phyloP scores from a whole-genome alignment of 306 rosid genomes.

The Mimosa pudica region DNA sequence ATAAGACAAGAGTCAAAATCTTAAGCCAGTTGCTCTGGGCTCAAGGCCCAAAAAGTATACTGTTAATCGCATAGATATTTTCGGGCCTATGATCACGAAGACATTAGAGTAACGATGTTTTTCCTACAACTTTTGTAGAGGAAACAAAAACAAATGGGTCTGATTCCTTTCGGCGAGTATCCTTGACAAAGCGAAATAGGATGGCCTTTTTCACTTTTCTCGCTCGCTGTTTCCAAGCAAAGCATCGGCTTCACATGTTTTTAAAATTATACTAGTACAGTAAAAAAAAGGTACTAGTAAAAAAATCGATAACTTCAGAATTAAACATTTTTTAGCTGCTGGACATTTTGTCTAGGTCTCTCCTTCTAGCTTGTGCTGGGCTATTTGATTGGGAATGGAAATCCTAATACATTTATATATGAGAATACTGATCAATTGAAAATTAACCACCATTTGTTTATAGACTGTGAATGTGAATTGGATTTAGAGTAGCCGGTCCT shows the following conservation, averaged over 20 bases:
- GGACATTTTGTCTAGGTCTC: too few species aligned
- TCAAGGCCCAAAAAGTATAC: neutral
- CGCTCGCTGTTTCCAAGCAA: neutral
- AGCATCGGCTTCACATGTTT: neutral
- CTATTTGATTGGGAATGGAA: too few species aligned
- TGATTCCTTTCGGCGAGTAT: conserved; percentile 5
- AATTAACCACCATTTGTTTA: too few species aligned
- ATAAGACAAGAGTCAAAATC: neutral
- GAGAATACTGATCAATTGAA: too few species aligned
- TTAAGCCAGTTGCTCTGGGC: neutral
- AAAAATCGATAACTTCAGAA: neutral
- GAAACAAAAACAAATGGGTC: neutral
- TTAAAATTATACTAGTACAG: too few species aligned
- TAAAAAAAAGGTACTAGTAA: too few species aligned
- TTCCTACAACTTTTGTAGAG: too few species aligned
- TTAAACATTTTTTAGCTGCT: neutral
- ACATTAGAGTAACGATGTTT: neutral
- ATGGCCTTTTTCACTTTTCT: neutral
- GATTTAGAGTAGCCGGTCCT: too few species aligned
- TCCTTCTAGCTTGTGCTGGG: too few species aligned
- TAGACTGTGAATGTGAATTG: too few species aligned
- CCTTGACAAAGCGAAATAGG: neutral
- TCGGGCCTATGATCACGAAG: neutral
- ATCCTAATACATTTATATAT: too few species aligned
- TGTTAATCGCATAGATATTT: neutral